These are phyloP conservation scores for Sanguinoderma infundibulare DNA, from an alignment of 1,284 basidiomycete genomes.

Conservation along the genomic window DNA sequence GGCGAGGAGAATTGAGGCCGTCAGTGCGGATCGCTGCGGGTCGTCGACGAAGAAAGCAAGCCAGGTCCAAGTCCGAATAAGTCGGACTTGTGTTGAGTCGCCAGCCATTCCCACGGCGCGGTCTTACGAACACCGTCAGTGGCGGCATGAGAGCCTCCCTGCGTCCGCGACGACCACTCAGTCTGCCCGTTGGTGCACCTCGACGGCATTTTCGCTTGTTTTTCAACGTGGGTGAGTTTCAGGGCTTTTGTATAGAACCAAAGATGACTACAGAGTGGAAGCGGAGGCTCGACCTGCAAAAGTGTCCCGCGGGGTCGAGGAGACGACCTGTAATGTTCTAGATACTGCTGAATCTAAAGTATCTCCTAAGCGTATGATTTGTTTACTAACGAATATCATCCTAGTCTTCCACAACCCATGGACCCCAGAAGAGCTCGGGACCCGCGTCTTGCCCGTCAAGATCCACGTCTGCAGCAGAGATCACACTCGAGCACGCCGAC, in stretches of 20 bases:
- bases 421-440: constrained; percentile 81
- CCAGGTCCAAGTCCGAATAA: not conserved
- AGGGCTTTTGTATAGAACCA: constrained; percentile 19
- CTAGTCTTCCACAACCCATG: constrained; percentile 46
- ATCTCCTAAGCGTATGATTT: not conserved
- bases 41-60: not conserved
- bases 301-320: constrained; percentile 56
- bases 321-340: constrained; percentile 81
- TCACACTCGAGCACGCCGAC: constrained; percentile 48
- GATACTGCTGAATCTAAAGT: constrained; percentile 79
- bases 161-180: not conserved
- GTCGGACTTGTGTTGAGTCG: not conserved
- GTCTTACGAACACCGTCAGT: not conserved
- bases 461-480: constrained; percentile 63
- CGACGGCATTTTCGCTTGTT: not conserved
- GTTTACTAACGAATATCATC: constrained; percentile 10
- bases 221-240: not conserved
- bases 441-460: constrained; percentile 71
- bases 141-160: not conserved
- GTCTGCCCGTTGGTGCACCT: not conserved
- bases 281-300: constrained; percentile 65
- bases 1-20: no score
- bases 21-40: no score
- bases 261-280: constrained; percentile 89
- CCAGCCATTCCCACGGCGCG: not conserved